A percentile compares a stretch with the other conserved stretches of the same genome.
phyloP scores from a whole-genome alignment of 78 protist genomes.

The Chrysochromulina tobinii region DNA sequence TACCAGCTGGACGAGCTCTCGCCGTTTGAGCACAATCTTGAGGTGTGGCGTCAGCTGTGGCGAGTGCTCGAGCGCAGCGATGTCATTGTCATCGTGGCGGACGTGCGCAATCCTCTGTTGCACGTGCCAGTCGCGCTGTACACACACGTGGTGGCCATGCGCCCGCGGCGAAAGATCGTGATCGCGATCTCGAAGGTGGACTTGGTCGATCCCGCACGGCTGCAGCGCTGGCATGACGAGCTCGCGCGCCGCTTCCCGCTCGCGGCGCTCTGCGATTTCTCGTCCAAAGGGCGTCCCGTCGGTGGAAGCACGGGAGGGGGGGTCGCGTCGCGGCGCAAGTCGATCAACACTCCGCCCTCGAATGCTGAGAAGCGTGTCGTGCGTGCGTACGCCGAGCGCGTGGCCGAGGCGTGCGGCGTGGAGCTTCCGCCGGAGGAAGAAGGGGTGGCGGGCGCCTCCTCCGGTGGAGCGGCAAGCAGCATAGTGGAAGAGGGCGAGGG shows the following conservation, averaged over 20 bases:
- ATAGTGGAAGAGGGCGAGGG: no score
- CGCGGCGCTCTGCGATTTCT: neutral
- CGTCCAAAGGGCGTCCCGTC: neutral
- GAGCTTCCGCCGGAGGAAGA: neutral
- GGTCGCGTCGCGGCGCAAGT: neutral
- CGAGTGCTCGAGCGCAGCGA: slow-evolving; percentile 74
- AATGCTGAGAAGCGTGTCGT: neutral
- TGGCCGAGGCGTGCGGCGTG: neutral
- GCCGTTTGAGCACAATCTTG: slow-evolving; percentile 86
- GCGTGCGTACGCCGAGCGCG: neutral
- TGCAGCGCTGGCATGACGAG: neutral
- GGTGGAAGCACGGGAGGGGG: neutral
- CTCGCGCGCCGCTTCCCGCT: neutral
- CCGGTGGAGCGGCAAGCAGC: no score
- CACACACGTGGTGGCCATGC: neutral
- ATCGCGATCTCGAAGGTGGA: neutral
- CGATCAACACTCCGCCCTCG: neutral
- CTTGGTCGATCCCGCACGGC: no score
- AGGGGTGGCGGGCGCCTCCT: neutral
- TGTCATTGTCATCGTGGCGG: slow-evolving; percentile 71
- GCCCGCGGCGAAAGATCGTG: neutral
- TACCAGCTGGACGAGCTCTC: slow-evolving; percentile 35
- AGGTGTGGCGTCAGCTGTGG: slow-evolving; percentile 91
- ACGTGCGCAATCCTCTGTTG: slow-evolving; percentile 80
- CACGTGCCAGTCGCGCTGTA: slow-evolving; percentile 74